phyloP scores from a whole-genome alignment of 1,284 basidiomycete species.

The Laetiporus sulphureus region DNA sequence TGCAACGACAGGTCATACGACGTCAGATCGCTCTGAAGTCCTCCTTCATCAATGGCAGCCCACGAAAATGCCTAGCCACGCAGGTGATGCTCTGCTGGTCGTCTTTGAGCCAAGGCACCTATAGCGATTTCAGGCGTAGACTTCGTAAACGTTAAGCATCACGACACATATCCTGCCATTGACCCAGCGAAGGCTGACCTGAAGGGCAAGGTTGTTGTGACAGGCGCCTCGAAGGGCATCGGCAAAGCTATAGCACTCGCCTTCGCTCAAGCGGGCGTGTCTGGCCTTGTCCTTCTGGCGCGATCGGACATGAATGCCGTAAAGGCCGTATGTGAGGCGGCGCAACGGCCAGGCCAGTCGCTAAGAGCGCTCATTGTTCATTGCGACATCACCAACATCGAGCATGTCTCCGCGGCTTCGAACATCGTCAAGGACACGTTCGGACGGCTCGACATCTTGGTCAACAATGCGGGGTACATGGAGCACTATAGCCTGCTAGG shows the following conservation, averaged over 20 bases:
- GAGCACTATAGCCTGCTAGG: constrained; percentile 3
- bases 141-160: not conserved
- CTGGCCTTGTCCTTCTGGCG: constrained; percentile 3
- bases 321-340: constrained; percentile 4
- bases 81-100: no score
- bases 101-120: no score
- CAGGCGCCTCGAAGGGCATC: constrained; percentile 1
- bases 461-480: constrained; percentile 13
- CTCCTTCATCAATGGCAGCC: no score
- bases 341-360: constrained; percentile 1
- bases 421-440: constrained; percentile 5
- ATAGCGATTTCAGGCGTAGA: not conserved
- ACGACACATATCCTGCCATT: constrained; percentile 3
- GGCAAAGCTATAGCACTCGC: constrained; percentile 1
- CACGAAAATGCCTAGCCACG: no score
- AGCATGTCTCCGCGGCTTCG: constrained; percentile 4
- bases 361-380: constrained; percentile 5
- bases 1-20: no score
- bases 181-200: constrained; percentile 2
- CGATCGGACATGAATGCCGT: constrained; percentile 4
- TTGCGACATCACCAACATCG: constrained; percentile 2
- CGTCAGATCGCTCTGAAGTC: no score
- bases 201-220: constrained; percentile 1
- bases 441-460: constrained; percentile 3
- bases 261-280: constrained; percentile 3